Percentiles rank a stretch among this genome's conserved stretches.
Conservation (phyloP, 257 asterid genomes). For the Lavandula angustifolia region DNA sequence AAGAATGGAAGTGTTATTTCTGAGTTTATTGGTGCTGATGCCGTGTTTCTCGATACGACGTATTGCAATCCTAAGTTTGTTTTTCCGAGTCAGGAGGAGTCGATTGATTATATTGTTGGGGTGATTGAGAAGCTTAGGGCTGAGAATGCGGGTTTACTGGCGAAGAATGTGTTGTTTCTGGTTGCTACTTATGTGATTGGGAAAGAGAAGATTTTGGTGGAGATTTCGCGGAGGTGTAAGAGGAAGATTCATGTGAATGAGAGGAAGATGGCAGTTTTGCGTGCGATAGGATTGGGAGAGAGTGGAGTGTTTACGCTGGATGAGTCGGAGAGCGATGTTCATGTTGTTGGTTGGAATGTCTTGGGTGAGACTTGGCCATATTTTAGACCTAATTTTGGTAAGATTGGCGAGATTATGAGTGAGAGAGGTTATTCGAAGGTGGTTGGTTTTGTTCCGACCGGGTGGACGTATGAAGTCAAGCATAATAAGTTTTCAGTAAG, state of each 20-base stretch:
- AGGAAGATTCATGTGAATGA: slow-evolving; percentile 66
- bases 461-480: slow-evolving; percentile 94
- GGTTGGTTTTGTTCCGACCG: slow-evolving; percentile 91
- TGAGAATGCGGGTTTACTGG: slow-evolving; percentile 44
- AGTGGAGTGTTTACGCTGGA: slow-evolving; percentile 68
- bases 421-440: slow-evolving; percentile 75
- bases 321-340: slow-evolving; percentile 71
- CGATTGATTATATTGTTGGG: slow-evolving; percentile 71
- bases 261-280: slow-evolving; percentile 62
- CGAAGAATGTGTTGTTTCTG: slow-evolving; percentile 66
- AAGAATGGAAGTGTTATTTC: slow-evolving; percentile 43
- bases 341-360: slow-evolving; percentile 90
- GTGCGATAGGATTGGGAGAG: slow-evolving; percentile 64
- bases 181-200: slow-evolving; percentile 92
- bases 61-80: slow-evolving; percentile 84
- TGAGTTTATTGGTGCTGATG: slow-evolving; percentile 77
- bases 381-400: slow-evolving; percentile 75
- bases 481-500: slow-evolving; percentile 72
- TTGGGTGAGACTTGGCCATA: slow-evolving; percentile 98
- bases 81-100: slow-evolving; percentile 85
- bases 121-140: slow-evolving; percentile 56
- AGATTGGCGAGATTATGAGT: slow-evolving; percentile 75
- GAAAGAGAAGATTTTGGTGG: slow-evolving; percentile 82
- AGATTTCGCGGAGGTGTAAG: slow-evolving; percentile 74
- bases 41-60: slow-evolving; percentile 80